Conservation (phyloP, 371 early-diverging fungal genomes). For the Rhizopus stolonifer region DNA sequence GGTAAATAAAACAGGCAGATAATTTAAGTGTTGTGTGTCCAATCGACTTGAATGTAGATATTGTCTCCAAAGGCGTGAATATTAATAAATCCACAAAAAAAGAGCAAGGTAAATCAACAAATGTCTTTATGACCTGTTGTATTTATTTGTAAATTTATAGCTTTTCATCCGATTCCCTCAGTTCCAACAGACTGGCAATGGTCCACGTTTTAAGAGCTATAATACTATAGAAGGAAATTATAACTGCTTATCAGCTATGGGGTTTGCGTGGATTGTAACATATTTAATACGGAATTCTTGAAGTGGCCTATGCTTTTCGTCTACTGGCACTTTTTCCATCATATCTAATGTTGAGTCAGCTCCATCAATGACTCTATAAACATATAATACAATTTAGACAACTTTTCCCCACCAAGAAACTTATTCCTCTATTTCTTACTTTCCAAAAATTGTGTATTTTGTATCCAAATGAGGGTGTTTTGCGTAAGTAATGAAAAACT, state of each 20-base stretch:
- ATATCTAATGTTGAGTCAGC: slow-evolving; percentile 82
- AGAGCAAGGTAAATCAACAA: slow-evolving; percentile 16
- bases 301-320: slow-evolving; percentile 80
- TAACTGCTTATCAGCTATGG: slow-evolving; percentile 73
- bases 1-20: slow-evolving; percentile 24
- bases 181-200: slow-evolving; percentile 39
- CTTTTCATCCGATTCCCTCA: slow-evolving; percentile 27
- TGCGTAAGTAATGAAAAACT: slow-evolving; percentile 91
- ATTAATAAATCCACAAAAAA: slow-evolving; percentile 22
- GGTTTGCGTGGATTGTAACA: slow-evolving; percentile 95
- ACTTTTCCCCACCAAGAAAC: not conserved
- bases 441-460: slow-evolving; percentile 93
- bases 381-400: not conserved
- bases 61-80: slow-evolving; percentile 32
- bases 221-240: not conserved
- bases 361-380: slow-evolving; percentile 88
- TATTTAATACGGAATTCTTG: slow-evolving; percentile 77
- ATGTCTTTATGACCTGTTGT: not conserved
- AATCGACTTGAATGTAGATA: slow-evolving; percentile 28
- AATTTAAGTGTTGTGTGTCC: not conserved
- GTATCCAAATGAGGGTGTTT: slow-evolving; percentile 86
- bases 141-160: slow-evolving; percentile 2
- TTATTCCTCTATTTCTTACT: slow-evolving; percentile 46
- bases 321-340: slow-evolving; percentile 86
- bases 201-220: slow-evolving; percentile 26